A percentile compares a stretch with the other conserved stretches of the same genome.
phyloP scores from a whole-genome alignment of 306 rosid species.

The Ceratonia siliqua region DNA sequence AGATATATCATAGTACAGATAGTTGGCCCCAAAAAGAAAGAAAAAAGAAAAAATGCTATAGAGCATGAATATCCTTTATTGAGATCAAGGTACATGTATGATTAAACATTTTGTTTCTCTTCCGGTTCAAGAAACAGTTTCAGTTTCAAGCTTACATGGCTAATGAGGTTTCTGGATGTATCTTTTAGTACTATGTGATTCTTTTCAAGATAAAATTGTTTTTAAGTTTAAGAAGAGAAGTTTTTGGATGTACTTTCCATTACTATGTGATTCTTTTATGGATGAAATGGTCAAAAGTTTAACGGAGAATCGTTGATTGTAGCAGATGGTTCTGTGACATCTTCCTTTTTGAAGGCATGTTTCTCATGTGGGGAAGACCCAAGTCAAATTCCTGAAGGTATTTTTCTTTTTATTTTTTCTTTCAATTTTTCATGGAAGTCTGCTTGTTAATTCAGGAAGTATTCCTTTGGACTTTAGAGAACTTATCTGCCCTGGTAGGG shows the following conservation, averaged over 20 bases:
- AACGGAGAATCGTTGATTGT: constrained; percentile 33
- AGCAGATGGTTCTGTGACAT: constrained; percentile 51
- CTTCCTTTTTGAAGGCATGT: constrained; percentile 69
- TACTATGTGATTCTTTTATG: background rate
- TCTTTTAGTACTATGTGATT: background rate
- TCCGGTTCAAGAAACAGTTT: background rate
- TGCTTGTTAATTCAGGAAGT: constrained; percentile 4
- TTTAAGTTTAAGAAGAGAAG: background rate
- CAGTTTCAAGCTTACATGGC: background rate
- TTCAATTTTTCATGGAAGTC: constrained; percentile 24
- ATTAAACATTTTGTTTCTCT: constrained; percentile 19
- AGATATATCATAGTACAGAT: constrained; percentile 23
- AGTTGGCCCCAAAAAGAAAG: background rate
- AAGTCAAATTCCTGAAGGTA: constrained; percentile 73
- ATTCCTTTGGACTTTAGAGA: background rate
- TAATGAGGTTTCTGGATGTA: background rate
- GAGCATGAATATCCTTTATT: constrained; percentile 15
- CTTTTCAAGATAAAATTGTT: background rate
- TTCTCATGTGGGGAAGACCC: constrained; percentile 87
- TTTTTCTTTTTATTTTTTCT: constrained; percentile 20
- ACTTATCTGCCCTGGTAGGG: background rate
- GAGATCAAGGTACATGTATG: background rate
- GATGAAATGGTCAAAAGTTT: constrained; percentile 23
- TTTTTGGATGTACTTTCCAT: background rate
- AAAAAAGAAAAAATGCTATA: background rate